Evolutionary conservation across 306 rosid species (phyloP).

Genomic region (Cicer arietinum): DNA sequence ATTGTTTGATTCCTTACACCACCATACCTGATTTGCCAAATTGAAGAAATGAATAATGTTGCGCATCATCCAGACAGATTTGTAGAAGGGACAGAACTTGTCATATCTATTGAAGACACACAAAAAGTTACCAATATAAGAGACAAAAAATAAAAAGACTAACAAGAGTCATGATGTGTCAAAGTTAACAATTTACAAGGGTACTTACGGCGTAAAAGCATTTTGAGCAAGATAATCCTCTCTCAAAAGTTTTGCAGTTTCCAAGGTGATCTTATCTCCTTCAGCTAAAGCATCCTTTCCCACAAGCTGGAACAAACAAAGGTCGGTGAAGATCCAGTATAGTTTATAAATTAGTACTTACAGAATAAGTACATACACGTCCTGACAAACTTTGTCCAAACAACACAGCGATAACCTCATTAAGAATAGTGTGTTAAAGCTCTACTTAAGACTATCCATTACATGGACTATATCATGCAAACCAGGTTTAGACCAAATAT

Average conservation of each 20-base stretch:
- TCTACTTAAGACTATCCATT: slow-evolving; percentile 28
- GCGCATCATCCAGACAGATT: slow-evolving; percentile 99
- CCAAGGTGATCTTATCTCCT: slow-evolving; percentile 94
- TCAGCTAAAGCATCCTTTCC: slow-evolving; percentile 99
- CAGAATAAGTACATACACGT: slow-evolving; percentile 13
- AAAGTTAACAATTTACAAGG: slow-evolving; percentile 30
- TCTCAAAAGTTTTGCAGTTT: slow-evolving; percentile 99
- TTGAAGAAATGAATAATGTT: slow-evolving; percentile 96
- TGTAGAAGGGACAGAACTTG: slow-evolving; percentile 99
- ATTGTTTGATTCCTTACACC: slow-evolving; percentile 29
- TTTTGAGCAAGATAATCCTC: slow-evolving; percentile 99
- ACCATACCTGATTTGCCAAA: slow-evolving; percentile 93
- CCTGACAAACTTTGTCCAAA: slow-evolving; percentile 31
- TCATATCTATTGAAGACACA: slow-evolving; percentile 72
- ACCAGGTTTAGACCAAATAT: slow-evolving; percentile 10
- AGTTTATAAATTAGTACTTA: slow-evolving; percentile 23
- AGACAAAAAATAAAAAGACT: slow-evolving; percentile 21
- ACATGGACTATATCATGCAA: slow-evolving; percentile 22
- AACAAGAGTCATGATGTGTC: slow-evolving; percentile 17
- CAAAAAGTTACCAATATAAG: slow-evolving; percentile 24
- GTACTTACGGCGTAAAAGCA: slow-evolving; percentile 95
- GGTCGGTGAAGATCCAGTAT: slow-evolving; percentile 32
- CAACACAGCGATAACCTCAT: slow-evolving; percentile 33
- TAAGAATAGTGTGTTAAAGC: slow-evolving; percentile 27
- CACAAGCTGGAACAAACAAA: slow-evolving; percentile 74